Percentiles rank a stretch among this genome's conserved stretches.
Evolutionary conservation across 148 eudicot genomes (phyloP).

Genomic region (Heliosperma pusillum): DNA sequence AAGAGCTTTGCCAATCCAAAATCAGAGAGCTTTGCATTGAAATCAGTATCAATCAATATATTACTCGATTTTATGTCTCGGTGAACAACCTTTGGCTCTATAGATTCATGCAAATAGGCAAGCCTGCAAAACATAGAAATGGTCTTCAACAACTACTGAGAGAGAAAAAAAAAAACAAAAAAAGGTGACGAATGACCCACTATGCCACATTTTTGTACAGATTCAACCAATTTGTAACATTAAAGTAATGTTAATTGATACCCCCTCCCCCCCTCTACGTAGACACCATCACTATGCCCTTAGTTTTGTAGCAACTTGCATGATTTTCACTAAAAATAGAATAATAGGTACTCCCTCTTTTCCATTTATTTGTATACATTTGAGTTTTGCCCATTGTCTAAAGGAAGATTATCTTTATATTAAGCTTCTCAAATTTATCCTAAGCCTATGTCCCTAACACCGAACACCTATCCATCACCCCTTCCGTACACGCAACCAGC

Average conservation of each 20-base stretch:
- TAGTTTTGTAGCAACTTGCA: background rate
- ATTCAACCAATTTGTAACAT: constrained; percentile 2
- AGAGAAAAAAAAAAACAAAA: no score
- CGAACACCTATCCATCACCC: no score
- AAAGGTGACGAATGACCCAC: background rate
- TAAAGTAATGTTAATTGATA: background rate
- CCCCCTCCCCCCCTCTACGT: background rate
- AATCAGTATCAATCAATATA: constrained; percentile 76
- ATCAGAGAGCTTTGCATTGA: constrained; percentile 81
- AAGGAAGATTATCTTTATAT: no score
- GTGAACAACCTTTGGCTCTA: constrained; percentile 86
- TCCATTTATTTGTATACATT: no score
- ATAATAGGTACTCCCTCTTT: no score
- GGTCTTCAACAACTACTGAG: background rate
- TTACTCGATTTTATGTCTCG: constrained; percentile 95
- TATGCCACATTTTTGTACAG: background rate
- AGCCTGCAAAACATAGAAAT: constrained; percentile 49
- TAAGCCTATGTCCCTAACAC: no score
- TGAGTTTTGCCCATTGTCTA: no score
- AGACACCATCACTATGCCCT: background rate
- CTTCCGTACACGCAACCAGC: no score
- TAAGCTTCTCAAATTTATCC: no score
- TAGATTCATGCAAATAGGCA: constrained; percentile 89
- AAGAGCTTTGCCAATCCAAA: constrained; percentile 93
- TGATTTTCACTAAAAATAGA: background rate